These are phyloP conservation scores for Prosopis cineraria DNA, from an alignment of 306 rosid species.

Conservation along the genomic window DNA sequence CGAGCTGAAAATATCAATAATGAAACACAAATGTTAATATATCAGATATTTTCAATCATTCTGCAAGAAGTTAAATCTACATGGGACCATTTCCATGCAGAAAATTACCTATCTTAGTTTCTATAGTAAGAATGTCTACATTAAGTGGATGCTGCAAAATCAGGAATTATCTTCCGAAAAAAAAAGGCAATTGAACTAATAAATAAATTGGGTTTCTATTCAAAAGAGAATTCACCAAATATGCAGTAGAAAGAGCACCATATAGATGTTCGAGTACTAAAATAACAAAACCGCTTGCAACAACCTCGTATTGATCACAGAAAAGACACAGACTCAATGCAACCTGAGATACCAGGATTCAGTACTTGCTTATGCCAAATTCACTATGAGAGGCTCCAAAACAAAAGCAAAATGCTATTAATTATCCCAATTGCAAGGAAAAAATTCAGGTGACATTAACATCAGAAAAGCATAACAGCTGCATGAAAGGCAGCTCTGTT, in stretches of 20 bases:
- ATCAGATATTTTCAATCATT: slow-evolving; percentile 3
- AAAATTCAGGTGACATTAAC: background rate
- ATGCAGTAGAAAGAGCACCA: background rate
- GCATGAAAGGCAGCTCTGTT: background rate
- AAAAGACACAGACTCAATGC: slow-evolving; percentile 28
- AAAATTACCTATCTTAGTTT: background rate
- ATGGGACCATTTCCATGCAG: background rate
- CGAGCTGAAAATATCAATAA: background rate
- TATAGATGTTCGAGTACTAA: background rate
- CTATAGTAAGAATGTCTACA: background rate
- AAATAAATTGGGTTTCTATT: slow-evolving; percentile 3
- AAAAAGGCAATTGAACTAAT: slow-evolving; percentile 20
- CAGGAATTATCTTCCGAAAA: background rate
- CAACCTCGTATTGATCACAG: background rate
- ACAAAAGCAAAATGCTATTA: background rate
- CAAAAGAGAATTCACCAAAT: slow-evolving; percentile 11
- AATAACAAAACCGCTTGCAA: slow-evolving; percentile 4
- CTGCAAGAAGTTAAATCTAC: slow-evolving; percentile 18
- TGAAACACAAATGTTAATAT: background rate
- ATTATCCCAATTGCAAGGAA: slow-evolving; percentile 1
- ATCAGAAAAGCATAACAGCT: background rate
- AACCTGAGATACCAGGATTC: background rate
- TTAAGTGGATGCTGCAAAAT: background rate
- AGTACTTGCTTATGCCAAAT: background rate
- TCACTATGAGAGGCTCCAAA: background rate